A percentile compares a stretch with the other conserved stretches of the same genome.
Evolutionary conservation across 305 asterid genomes (phyloP).

Genomic region (Striga hermonthica): DNA sequence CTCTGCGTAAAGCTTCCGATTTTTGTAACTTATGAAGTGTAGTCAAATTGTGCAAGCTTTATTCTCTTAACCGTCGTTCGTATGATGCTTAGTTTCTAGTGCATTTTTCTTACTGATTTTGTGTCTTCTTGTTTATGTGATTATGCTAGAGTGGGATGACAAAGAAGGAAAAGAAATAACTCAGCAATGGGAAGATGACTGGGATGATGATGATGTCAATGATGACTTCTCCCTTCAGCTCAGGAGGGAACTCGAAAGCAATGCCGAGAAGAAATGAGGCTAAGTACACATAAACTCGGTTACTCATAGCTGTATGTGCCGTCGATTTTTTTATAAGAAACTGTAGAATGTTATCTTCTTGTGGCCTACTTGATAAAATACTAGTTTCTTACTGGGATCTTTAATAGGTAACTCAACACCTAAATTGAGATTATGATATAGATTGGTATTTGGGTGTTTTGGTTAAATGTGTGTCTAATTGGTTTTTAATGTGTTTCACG

Average conservation of each 20-base stretch:
- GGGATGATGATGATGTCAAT: conserved; percentile 91
- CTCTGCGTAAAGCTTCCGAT: no score
- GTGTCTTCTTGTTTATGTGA: no score
- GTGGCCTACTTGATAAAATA: not conserved
- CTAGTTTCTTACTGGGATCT: not conserved
- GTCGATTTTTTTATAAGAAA: not conserved
- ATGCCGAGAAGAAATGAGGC: conserved; percentile 30
- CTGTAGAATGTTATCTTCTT: no score
- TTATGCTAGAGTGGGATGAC: conserved; percentile 30
- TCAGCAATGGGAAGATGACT: conserved; percentile 92
- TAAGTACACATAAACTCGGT: conserved; percentile 31
- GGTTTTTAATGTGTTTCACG: no score
- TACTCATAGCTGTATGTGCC: conserved; percentile 13
- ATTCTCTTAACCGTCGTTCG: no score
- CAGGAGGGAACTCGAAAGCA: conserved; percentile 69
- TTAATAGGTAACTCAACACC: not conserved
- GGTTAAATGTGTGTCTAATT: no score
- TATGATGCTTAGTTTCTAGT: no score
- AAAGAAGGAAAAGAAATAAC: conserved; percentile 63
- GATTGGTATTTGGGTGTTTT: no score
- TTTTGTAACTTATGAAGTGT: no score
- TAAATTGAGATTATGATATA: no score
- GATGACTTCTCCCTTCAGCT: conserved; percentile 88
- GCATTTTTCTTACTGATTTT: no score
- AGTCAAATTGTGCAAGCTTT: no score